A percentile compares a stretch with the other conserved stretches of the same genome.
Evolutionary conservation across 768 basidiomycete genomes (phyloP).

Genomic region (Suillus discolor): DNA sequence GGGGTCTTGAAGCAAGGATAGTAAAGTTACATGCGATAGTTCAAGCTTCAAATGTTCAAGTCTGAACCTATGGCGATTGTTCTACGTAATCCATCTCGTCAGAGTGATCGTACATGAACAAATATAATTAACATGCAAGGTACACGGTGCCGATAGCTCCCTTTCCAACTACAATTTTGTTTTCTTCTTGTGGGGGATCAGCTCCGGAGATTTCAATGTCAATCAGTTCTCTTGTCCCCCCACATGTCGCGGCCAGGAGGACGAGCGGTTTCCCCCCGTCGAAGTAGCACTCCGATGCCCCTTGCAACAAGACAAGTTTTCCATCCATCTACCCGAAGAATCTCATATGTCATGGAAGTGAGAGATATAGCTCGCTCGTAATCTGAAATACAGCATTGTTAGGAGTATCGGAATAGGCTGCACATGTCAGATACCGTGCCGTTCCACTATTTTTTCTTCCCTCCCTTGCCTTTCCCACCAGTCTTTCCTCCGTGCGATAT

Average conservation of each 20-base stretch:
- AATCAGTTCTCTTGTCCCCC: not conserved
- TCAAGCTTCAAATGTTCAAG: not conserved
- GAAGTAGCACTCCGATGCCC: not conserved
- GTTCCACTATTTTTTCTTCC: slow-evolving; percentile 61
- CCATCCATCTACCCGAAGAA: not conserved
- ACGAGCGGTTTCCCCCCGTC: not conserved
- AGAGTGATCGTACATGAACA: too few species aligned
- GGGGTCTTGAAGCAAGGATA: not conserved
- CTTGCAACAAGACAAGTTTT: not conserved
- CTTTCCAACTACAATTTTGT: not conserved
- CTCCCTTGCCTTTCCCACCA: slow-evolving; percentile 53
- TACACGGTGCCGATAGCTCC: not conserved
- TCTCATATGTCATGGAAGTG: not conserved
- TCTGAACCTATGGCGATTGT: not conserved
- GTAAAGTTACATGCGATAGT: not conserved
- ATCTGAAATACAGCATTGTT: not conserved
- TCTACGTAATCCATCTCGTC: not conserved
- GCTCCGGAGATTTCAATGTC: not conserved
- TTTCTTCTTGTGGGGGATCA: not conserved
- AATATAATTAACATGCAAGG: too few species aligned
- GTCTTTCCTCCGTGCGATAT: slow-evolving; percentile 36
- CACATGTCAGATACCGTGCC: not conserved
- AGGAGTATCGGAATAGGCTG: not conserved
- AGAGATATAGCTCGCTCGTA: not conserved
- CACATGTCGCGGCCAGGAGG: not conserved